These are phyloP conservation scores for Emergomyces orientalis DNA, from an alignment of 2,329 filamentous ascomycete genomes.

Conservation along the genomic window DNA sequence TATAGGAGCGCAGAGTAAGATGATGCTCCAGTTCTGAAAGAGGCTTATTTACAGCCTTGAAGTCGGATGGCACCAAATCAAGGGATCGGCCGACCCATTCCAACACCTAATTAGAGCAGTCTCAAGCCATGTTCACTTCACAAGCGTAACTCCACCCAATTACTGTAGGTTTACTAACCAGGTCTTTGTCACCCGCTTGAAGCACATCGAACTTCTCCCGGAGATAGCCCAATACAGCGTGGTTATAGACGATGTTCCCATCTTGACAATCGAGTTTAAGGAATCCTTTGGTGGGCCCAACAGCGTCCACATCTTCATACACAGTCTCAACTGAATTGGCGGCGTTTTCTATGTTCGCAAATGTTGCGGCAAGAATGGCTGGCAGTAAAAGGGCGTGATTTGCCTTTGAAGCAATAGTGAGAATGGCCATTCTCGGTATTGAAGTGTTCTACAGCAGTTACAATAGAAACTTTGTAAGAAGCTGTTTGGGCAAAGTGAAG, in stretches of 20 bases:
- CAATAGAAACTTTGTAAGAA: background rate
- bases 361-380: conserved; percentile 33
- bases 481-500: no score
- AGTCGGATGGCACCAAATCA: conserved; percentile 54
- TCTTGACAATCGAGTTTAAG: conserved; percentile 4
- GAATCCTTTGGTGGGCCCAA: conserved; percentile 12
- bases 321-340: conserved; percentile 29
- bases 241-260: conserved; percentile 18
- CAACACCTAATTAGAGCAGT: background rate
- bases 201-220: conserved; percentile 14
- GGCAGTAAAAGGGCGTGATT: conserved; percentile 35
- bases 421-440: conserved; percentile 5
- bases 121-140: background rate
- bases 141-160: background rate
- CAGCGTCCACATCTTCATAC: conserved; percentile 27
- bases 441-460: background rate
- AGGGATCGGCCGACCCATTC: conserved; percentile 48
- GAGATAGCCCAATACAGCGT: conserved; percentile 3
- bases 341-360: conserved; percentile 31
- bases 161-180: conserved; percentile 21
- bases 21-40: conserved; percentile 75
- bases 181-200: conserved; percentile 27
- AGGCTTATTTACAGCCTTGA: conserved; percentile 69
- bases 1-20: conserved; percentile 74
- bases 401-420: conserved; percentile 33